Evolutionary conservation across 306 rosid species (phyloP).

Genomic region (Cicer cuneatum): DNA sequence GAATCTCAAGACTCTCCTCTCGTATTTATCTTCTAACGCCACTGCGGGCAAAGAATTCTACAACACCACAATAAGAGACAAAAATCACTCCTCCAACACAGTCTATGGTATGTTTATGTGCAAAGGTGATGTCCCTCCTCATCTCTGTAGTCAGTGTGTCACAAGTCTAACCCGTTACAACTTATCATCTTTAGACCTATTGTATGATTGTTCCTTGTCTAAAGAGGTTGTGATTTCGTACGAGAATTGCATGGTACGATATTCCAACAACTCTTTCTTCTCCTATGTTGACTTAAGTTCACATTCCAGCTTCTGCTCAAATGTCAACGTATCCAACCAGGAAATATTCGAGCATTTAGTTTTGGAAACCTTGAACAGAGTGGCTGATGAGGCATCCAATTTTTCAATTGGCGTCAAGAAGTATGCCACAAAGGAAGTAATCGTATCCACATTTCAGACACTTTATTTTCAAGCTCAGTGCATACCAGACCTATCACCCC

Average conservation of each 20-base stretch:
- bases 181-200: background rate
- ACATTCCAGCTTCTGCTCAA: accelerated
- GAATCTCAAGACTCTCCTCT: background rate
- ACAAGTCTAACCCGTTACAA: background rate
- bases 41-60: background rate
- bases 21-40: conserved; percentile 6
- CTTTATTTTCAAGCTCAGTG: conserved; percentile 10
- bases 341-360: background rate
- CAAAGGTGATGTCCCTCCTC: conserved; percentile 15
- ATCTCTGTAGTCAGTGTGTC: background rate
- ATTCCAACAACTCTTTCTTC: background rate
- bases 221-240: background rate
- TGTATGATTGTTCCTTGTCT: background rate
- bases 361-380: background rate
- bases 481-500: background rate
- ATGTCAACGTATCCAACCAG: background rate
- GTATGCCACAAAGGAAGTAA: conserved; percentile 8
- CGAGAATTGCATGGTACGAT: background rate
- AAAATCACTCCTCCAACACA: background rate
- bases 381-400: background rate
- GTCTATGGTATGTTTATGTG: conserved; percentile 31
- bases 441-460: background rate
- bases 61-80: background rate
- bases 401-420: background rate
- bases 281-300: background rate